These are phyloP conservation scores for Stagonosporopsis vannaccii DNA, from an alignment of 2,329 filamentous ascomycete genomes.

Conservation along the genomic window DNA sequence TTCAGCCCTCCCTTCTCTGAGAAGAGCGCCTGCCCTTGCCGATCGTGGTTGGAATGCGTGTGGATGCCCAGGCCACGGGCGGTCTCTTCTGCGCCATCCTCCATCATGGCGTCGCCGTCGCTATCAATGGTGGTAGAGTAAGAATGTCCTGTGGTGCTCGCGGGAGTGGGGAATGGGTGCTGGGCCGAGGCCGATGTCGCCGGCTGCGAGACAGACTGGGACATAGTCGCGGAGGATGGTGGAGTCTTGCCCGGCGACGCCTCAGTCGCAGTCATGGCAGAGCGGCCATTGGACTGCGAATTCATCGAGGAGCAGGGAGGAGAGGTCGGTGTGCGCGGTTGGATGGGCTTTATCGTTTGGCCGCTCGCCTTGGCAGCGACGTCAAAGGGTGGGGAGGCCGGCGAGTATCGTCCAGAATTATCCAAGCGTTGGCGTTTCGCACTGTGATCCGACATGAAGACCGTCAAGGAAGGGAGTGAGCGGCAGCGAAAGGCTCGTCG, in stretches of 20 bases:
- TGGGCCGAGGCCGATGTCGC: slow-evolving; percentile 39
- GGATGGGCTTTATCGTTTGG: slow-evolving; percentile 52
- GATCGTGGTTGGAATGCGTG: slow-evolving; percentile 57
- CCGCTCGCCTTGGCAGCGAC: slow-evolving; percentile 46
- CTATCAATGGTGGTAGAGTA: slow-evolving; percentile 47
- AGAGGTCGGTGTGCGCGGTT: slow-evolving; percentile 58
- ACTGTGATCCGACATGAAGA: slow-evolving; percentile 46
- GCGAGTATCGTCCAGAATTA: slow-evolving; percentile 53
- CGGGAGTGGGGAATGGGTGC: slow-evolving; percentile 48
- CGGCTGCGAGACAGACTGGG: slow-evolving; percentile 45
- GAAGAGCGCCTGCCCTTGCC: slow-evolving; percentile 46
- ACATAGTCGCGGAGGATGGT: slow-evolving; percentile 53
- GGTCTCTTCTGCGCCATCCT: slow-evolving; percentile 42
- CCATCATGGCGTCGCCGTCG: slow-evolving; percentile 55
- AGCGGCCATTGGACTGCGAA: slow-evolving; percentile 51
- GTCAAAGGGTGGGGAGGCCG: slow-evolving; percentile 54
- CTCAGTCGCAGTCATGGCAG: slow-evolving; percentile 37
- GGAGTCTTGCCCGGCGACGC: slow-evolving; percentile 48
- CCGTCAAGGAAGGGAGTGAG: slow-evolving; percentile 23
- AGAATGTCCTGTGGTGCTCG: slow-evolving; percentile 46
- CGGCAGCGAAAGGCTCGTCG: slow-evolving; percentile 14
- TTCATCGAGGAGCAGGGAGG: slow-evolving; percentile 57
- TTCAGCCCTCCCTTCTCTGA: slow-evolving; percentile 35
- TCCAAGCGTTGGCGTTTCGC: slow-evolving; percentile 52
- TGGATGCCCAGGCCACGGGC: slow-evolving; percentile 41